These are phyloP conservation scores for Coniosporium tulheliwenetii DNA, from an alignment of 2,329 filamentous ascomycete genomes.

Conservation along the genomic window DNA sequence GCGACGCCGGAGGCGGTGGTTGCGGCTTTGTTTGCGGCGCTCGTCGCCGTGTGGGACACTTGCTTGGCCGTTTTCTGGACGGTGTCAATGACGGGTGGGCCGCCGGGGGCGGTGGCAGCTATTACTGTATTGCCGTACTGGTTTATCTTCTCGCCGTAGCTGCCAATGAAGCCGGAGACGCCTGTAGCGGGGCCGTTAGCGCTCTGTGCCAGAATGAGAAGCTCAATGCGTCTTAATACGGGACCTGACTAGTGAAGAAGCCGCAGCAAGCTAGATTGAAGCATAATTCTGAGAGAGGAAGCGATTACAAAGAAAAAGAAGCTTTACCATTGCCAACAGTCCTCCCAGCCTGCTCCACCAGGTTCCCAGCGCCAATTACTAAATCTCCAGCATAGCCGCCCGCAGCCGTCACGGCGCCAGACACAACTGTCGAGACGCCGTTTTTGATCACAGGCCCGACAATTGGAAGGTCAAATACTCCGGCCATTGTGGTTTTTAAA, in stretches of 20 bases:
- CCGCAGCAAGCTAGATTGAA: neutral
- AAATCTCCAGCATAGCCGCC: slow-evolving; percentile 20
- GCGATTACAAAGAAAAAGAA: neutral
- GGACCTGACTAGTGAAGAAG: neutral
- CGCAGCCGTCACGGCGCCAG: slow-evolving; percentile 17
- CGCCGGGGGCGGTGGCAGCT: slow-evolving; percentile 10
- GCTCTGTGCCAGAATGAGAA: neutral
- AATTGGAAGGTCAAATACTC: slow-evolving; percentile 10
- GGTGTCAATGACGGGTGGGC: neutral
- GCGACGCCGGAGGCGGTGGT: too few relatives aligned
- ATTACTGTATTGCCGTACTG: slow-evolving; percentile 15
- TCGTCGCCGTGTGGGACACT: too few relatives aligned
- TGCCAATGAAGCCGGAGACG: slow-evolving; percentile 15
- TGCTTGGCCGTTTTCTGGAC: too few relatives aligned
- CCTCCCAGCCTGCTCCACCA: slow-evolving; percentile 16
- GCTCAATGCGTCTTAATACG: slow-evolving; percentile 1
- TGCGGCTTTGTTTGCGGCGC: too few relatives aligned
- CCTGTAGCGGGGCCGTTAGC: slow-evolving; percentile 10
- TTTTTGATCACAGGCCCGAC: slow-evolving; percentile 8
- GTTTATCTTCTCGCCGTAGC: slow-evolving; percentile 18
- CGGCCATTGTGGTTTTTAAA: slow-evolving; percentile 7
- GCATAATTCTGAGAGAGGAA: neutral
- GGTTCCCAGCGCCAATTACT: slow-evolving; percentile 16
- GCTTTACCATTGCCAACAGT: slow-evolving; percentile 15
- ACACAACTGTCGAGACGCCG: slow-evolving; percentile 14